Conservation (phyloP, 2,329 filamentous ascomycete species). For the Penicillium sp. region DNA sequence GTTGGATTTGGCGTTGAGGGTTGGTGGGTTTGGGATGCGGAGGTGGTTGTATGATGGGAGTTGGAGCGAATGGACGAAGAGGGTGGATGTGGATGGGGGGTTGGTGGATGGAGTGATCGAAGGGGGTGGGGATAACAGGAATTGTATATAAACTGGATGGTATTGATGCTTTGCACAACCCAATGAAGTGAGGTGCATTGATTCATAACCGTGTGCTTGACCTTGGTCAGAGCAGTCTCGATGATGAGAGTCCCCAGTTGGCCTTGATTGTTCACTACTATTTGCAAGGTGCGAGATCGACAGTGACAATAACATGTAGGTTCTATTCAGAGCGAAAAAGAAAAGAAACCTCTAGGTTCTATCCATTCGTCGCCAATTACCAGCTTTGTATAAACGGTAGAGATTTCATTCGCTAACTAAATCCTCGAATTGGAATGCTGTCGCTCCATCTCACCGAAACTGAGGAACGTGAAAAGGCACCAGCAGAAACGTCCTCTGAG, state of each 20-base stretch:
- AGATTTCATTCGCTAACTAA: not conserved
- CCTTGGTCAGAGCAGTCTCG: no score
- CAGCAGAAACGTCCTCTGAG: not conserved
- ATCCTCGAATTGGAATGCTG: not conserved
- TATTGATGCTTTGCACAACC: no score
- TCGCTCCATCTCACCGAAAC: not conserved
- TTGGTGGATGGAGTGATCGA: not conserved
- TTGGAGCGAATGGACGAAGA: constrained; percentile 33
- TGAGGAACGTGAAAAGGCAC: not conserved
- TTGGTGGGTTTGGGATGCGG: constrained; percentile 16
- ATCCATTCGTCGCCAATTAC: no score
- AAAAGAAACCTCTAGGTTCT: not conserved
- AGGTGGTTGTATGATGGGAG: constrained; percentile 35
- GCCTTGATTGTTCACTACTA: no score
- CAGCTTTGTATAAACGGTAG: no score
- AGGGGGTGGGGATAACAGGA: no score
- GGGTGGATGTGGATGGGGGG: constrained; percentile 16
- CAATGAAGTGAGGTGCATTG: no score
- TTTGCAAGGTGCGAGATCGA: no score
- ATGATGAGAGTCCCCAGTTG: no score
- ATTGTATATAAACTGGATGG: no score
- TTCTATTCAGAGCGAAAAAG: not conserved
- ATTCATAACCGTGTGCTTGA: no score
- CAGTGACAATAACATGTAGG: no score
- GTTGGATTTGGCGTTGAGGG: constrained; percentile 26